phyloP scores from a whole-genome alignment of 495 filamentous ascomycete species.

The Paragyromitra xinjiangensis region DNA sequence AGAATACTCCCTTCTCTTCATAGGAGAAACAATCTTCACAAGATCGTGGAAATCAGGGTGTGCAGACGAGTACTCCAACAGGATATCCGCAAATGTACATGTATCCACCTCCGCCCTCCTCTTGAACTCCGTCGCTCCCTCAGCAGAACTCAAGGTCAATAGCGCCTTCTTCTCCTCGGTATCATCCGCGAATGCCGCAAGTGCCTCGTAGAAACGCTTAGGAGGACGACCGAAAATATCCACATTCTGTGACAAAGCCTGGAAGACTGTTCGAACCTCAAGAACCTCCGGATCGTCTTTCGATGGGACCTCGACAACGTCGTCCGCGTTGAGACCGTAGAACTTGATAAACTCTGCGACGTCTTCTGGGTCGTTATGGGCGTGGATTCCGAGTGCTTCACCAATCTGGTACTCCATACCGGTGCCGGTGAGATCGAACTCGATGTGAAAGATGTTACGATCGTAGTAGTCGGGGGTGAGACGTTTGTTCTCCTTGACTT shows the following conservation, averaged over 20 bases:
- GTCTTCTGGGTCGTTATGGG: conserved; percentile 83
- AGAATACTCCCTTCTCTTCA: conserved; percentile 97
- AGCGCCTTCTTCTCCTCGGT: conserved; percentile 83
- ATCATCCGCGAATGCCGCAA: conserved; percentile 85
- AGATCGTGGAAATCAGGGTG: conserved; percentile 91
- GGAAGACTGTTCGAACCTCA: conserved; percentile 92
- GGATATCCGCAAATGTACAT: conserved; percentile 87
- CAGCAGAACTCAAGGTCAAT: conserved; percentile 76
- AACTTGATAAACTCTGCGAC: conserved; percentile 86
- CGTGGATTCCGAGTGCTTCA: conserved; percentile 96
- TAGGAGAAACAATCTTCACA: conserved; percentile 82
- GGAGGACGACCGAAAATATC: conserved; percentile 97
- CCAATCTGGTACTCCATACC: conserved; percentile 96
- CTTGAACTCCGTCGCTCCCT: conserved; percentile 94
- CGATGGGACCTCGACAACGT: conserved; percentile 87
- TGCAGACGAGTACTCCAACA: conserved; percentile 87
- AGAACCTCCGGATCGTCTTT: conserved; percentile 78
- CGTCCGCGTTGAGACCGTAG: conserved; percentile 82
- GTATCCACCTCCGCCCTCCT: conserved; percentile 91
- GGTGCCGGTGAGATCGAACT: conserved; percentile 91
- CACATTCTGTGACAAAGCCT: conserved; percentile 89
- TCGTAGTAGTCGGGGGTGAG: conserved; percentile 90
- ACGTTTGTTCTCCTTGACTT: conserved; percentile 92
- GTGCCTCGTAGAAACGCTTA: conserved; percentile 94
- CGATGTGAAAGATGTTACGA: conserved; percentile 99